Conservation (phyloP, 495 filamentous ascomycete genomes). For the Penicillium paradoxum region DNA sequence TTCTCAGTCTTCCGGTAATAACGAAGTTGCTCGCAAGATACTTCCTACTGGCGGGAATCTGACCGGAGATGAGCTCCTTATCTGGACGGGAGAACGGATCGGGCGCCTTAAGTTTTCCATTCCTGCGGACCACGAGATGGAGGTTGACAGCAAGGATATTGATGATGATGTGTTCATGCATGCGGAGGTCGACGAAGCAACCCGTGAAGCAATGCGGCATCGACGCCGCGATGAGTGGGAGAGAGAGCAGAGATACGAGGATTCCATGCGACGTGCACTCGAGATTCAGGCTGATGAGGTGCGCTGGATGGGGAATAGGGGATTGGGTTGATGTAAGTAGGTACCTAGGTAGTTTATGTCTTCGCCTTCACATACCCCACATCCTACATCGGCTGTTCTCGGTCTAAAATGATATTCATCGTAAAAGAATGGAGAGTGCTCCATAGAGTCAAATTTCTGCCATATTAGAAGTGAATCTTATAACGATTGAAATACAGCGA, state of each 20-base stretch:
- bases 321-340: constrained; percentile 46
- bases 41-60: constrained; percentile 53
- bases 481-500: too few species aligned
- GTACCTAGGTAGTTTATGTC: background rate
- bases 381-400: background rate
- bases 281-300: constrained; percentile 80
- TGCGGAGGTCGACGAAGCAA: constrained; percentile 32
- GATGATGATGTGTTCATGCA: constrained; percentile 39
- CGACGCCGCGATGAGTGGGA: constrained; percentile 36
- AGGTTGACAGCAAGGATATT: constrained; percentile 29
- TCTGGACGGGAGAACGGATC: constrained; percentile 79
- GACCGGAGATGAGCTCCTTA: constrained; percentile 57
- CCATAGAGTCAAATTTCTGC: too few species aligned
- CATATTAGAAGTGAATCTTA: too few species aligned
- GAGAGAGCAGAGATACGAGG: constrained; percentile 54
- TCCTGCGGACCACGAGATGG: constrained; percentile 36
- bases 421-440: too few species aligned
- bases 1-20: constrained; percentile 16
- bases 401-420: background rate
- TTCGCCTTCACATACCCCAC: background rate
- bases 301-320: constrained; percentile 67
- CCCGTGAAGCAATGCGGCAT: constrained; percentile 36
- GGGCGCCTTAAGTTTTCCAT: constrained; percentile 63
- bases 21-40: constrained; percentile 63
- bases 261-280: constrained; percentile 68